Evolutionary conservation across 345 rosid genomes (phyloP), one percentile per base, ranked within the genome.

Genomic region (Boechera divaricarpa): DNA sequence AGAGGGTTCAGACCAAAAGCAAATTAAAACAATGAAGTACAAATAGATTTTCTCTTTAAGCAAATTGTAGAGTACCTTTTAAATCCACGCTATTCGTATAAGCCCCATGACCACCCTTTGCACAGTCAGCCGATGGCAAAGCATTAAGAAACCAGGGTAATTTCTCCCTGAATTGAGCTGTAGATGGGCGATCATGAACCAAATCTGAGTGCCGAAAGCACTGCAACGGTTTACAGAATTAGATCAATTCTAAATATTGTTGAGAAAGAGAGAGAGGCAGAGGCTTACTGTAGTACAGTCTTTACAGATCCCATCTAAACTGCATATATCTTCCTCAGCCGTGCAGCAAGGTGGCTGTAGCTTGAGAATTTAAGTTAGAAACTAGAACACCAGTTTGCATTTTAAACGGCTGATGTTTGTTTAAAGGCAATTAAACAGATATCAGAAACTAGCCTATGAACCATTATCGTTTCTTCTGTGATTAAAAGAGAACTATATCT

Each of bases 51-150:
- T 45, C 57, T 32, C 21, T n/a, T 52, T 39, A 70, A 26, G 65
- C 47, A 38, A 68, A 24, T 67, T 44, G 41, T 49, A 42, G 77
- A 63, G 66, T 66, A 91, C 98, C 97, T 80, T 67, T 73, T 69
- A 91, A 85, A 77, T 94, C 92, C 72, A 91, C 86, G 75, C 97
- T 91, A 82, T 64, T 87, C 4, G 93, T 86, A 81, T 92, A 94
- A 70, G 98, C 98, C 78, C 97, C 98, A 80, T 87, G 98, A 67
- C 98, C 98, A 77, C 97, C 98, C 86, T 94, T 94, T 51, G 98
- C 96, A 85, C 98, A 94, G 74, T 94, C 98, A 79, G 98, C 94
- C 28, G 98, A 94, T n/a, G 98, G 98, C 77, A 94, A 77, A 28
- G 98, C 90, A 79, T 84, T 79, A 33, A 94, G 91, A 82, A 92